Base-by-base conservation (phyloP, 176 grass and related monocot genomes). In the Carex cristatella region DNA sequence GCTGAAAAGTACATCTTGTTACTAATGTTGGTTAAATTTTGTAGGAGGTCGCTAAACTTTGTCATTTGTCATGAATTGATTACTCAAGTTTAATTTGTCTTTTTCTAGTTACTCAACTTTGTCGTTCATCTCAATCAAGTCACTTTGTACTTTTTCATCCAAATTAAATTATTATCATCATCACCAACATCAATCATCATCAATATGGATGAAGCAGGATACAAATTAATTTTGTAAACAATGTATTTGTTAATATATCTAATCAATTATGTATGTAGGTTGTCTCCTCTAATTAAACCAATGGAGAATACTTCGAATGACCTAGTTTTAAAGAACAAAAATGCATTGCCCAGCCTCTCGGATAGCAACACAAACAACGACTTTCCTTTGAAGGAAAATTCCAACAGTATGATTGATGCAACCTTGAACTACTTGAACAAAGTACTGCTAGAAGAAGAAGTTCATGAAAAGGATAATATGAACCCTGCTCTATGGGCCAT, bases 371-470 rank as follows among this genome's bases (percentile, higher is more conserved):
- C 51, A 78, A 3, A 57, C 37, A 56, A 18, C 13, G 18, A 35
- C 53, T 57, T 18, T 27, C 5, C 4, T 16, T 16, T 13, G 27
- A 78, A 78, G 19, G 74, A 78, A 57, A 56, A 14, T 16, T 57
- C 51, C 5, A 57, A 57, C 13, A 18, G 23, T 49, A 32, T 27
- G 27, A 33, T 78, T 56, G 83, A 89, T 79, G 71, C 64, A 18
- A 72, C 87, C 65, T 81, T 89, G 48, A 76, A 65, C 10, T 89
- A 86, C 78, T 85, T 89, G 70, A 85, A 33, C 76, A 48, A 73
- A 33, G 86, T 89, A 56, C 61, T 89, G 42, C 46, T 89, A 57
- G 87, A 89, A 71, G 87, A 89, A 73, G 87, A 89, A 61, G 82
- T 75, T 37, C 53, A 82, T 57, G 87, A 86, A 80, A 89, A 86